A percentile compares a stretch with the other conserved stretches of the same genome.
Conservation (phyloP, 345 rosid species). For the Eucalyptus sp. region DNA sequence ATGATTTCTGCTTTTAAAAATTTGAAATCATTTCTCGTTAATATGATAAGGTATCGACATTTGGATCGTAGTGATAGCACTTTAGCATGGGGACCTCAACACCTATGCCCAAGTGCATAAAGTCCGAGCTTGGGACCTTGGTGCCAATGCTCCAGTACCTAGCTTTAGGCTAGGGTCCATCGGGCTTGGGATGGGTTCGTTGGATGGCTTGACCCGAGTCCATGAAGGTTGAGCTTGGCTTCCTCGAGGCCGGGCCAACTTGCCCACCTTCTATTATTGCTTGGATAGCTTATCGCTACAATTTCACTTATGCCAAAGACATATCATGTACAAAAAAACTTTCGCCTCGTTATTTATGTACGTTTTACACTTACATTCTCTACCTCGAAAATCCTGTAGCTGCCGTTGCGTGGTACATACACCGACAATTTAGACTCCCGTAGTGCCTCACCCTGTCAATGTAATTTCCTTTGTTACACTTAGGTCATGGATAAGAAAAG, state of each 20-base stretch:
- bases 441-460: neutral
- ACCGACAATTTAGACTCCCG: neutral
- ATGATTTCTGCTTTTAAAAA: neutral
- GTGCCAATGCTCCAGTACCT: neutral
- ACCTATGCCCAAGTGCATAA: fast-evolving
- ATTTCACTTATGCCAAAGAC: neutral
- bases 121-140: fast-evolving
- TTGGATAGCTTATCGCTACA: neutral
- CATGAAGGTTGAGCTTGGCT: neutral
- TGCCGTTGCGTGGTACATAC: neutral
- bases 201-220: neutral
- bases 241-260: fast-evolving
- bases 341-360: neutral
- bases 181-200: neutral
- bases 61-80: fast-evolving
- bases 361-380: neutral
- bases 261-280: neutral
- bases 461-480: neutral
- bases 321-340: neutral
- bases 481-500: neutral
- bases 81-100: neutral
- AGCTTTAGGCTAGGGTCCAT: neutral
- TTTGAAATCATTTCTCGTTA: neutral
- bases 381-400: neutral
- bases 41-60: neutral